phyloP scores from a whole-genome alignment of 495 filamentous ascomycete species.

The Trichoderma gamsii region DNA sequence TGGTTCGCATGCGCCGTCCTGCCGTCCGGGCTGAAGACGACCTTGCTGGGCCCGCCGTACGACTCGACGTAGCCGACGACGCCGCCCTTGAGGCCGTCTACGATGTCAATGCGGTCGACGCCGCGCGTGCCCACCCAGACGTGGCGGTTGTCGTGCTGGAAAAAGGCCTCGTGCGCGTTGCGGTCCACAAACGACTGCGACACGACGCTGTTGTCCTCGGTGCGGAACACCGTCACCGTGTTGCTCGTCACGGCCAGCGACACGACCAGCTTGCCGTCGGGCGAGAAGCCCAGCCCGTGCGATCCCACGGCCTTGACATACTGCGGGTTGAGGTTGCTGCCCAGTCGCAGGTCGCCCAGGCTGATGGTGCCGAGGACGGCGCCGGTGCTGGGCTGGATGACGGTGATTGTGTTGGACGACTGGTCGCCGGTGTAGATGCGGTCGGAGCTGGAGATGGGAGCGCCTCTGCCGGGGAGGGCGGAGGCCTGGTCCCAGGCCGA shows the following conservation, averaged over 20 bases:
- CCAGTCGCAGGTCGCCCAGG: constrained; percentile 20
- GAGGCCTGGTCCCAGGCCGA: neutral
- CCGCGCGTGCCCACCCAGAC: constrained; percentile 24
- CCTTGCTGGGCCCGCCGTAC: constrained; percentile 23
- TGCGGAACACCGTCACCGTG: constrained; percentile 23
- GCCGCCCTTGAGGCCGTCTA: constrained; percentile 22
- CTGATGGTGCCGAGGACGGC: constrained; percentile 24
- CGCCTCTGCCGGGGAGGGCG: constrained; percentile 13
- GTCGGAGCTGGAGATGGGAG: constrained; percentile 20
- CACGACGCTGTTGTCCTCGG: constrained; percentile 21
- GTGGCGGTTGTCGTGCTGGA: constrained; percentile 23
- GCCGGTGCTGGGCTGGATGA: constrained; percentile 21
- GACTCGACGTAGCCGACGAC: constrained; percentile 19
- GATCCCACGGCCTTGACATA: constrained; percentile 22
- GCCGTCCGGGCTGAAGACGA: constrained; percentile 24
- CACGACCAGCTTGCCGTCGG: constrained; percentile 23
- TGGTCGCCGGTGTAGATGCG: constrained; percentile 25
- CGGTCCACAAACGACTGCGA: constrained; percentile 22
- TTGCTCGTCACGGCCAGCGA: constrained; percentile 22
- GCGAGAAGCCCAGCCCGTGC: constrained; percentile 23
- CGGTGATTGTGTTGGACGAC: constrained; percentile 25
- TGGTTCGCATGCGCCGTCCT: constrained; percentile 23
- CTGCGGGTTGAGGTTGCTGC: constrained; percentile 21
- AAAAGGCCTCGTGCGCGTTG: constrained; percentile 25
- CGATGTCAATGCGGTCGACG: constrained; percentile 21